phyloP scores from a whole-genome alignment of 2,329 filamentous ascomycete genomes.

The Monilinia fructicola region DNA sequence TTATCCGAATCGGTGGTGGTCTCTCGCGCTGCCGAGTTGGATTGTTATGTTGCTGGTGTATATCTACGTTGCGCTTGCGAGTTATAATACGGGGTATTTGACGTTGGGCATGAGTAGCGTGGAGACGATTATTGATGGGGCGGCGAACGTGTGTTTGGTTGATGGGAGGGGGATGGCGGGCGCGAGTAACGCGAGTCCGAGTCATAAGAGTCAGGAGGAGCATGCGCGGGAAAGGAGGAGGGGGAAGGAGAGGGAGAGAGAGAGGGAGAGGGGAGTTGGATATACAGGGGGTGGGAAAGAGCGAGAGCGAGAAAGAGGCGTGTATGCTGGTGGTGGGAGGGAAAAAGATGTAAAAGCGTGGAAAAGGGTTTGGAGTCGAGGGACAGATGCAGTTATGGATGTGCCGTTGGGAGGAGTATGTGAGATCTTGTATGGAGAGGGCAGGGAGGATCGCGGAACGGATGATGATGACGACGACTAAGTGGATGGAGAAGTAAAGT shows the following conservation, averaged over 20 bases:
- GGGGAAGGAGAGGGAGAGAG: slow-evolving; percentile 39
- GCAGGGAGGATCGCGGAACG: slow-evolving; percentile 27
- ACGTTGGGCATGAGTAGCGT: slow-evolving; percentile 77
- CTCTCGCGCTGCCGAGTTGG: slow-evolving; percentile 85
- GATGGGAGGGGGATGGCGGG: slow-evolving; percentile 60
- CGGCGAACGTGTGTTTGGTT: slow-evolving; percentile 79
- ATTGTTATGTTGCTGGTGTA: slow-evolving; percentile 85
- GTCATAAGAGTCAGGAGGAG: slow-evolving; percentile 4
- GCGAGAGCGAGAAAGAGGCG: slow-evolving; percentile 37
- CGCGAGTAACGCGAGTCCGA: slow-evolving; percentile 44
- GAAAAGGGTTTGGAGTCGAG: slow-evolving; percentile 82
- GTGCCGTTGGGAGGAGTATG: slow-evolving; percentile 93
- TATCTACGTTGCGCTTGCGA: slow-evolving; percentile 88
- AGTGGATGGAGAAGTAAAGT: background rate
- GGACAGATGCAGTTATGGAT: slow-evolving; percentile 97
- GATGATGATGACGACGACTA: slow-evolving; percentile 12
- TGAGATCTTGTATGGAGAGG: slow-evolving; percentile 82
- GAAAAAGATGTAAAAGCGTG: slow-evolving; percentile 54
- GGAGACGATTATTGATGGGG: slow-evolving; percentile 90
- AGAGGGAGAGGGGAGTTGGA: slow-evolving; percentile 20
- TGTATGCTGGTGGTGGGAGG: slow-evolving; percentile 40
- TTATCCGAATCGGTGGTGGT: slow-evolving; percentile 98
- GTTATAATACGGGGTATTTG: slow-evolving; percentile 86
- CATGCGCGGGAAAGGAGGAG: slow-evolving; percentile 38
- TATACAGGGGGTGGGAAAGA: slow-evolving; percentile 41